Evolutionary conservation across 2,329 filamentous ascomycete species (phyloP).

Genomic region (Penicillium brevicompactum): DNA sequence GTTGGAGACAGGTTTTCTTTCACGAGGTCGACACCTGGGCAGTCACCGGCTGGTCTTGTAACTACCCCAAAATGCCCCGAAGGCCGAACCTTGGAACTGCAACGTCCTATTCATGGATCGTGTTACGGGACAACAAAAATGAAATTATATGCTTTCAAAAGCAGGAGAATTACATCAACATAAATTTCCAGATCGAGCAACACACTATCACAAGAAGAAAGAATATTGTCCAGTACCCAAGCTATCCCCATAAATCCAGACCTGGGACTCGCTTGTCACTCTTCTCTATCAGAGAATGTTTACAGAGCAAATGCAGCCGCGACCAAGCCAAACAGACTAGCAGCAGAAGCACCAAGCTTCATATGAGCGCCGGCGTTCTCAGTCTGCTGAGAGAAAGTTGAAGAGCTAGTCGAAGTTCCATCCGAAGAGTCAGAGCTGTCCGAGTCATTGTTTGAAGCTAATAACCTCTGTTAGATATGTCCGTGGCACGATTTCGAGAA

Average conservation of each 20-base stretch:
- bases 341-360: slow-evolving; percentile 36
- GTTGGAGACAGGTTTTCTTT: too few relatives aligned
- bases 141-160: too few relatives aligned
- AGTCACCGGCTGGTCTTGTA: too few relatives aligned
- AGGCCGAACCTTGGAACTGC: too few relatives aligned
- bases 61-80: too few relatives aligned
- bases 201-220: slow-evolving; percentile 15
- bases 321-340: slow-evolving; percentile 37
- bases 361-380: slow-evolving; percentile 34
- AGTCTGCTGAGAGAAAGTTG: slow-evolving; percentile 16
- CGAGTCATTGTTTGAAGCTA: slow-evolving; percentile 18
- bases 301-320: slow-evolving; percentile 42
- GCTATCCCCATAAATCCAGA: neutral
- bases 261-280: neutral
- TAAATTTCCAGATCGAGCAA: slow-evolving; percentile 5
- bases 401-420: slow-evolving; percentile 14
- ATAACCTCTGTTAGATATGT: slow-evolving; percentile 1
- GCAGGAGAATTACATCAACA: slow-evolving; percentile 7
- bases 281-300: slow-evolving; percentile 9
- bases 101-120: too few relatives aligned
- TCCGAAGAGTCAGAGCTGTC: slow-evolving; percentile 20
- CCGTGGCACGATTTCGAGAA: neutral
- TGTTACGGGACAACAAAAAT: too few relatives aligned
- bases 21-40: too few relatives aligned
- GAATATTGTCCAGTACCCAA: neutral